Percentiles rank a stretch among this genome's conserved stretches.
Conservation (phyloP, 306 rosid species). For the Comarum palustre region DNA sequence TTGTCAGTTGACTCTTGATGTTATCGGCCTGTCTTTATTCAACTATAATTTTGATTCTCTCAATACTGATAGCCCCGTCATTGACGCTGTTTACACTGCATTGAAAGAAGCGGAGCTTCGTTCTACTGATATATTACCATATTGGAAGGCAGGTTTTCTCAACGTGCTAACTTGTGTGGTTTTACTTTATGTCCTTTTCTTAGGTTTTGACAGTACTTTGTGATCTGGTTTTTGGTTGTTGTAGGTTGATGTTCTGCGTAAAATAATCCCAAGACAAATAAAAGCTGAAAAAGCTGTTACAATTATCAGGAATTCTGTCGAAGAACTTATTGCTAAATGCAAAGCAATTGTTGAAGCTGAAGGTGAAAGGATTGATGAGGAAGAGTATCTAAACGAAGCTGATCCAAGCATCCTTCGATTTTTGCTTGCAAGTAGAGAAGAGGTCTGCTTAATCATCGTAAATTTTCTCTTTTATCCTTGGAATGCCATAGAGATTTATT, state of each 20-base stretch:
- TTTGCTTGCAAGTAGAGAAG: conserved; percentile 91
- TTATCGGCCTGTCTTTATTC: conserved; percentile 86
- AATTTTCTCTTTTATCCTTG: conserved; percentile 14
- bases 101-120: conserved; percentile 96
- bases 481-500: not conserved
- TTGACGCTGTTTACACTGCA: conserved; percentile 90
- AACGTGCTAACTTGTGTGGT: not conserved
- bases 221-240: conserved; percentile 20
- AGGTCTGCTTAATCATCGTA: conserved; percentile 41
- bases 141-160: conserved; percentile 72
- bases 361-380: conserved; percentile 77
- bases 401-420: conserved; percentile 93
- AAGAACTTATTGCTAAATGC: conserved; percentile 82
- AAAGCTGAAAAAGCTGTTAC: conserved; percentile 80
- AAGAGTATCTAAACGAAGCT: conserved; percentile 73
- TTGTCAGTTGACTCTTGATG: conserved; percentile 90
- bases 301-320: conserved; percentile 68
- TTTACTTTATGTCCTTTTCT: not conserved
- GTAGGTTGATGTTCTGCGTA: conserved; percentile 65
- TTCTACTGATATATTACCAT: conserved; percentile 85
- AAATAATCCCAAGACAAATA: conserved; percentile 86
- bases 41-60: conserved; percentile 87
- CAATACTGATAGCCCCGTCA: conserved; percentile 72
- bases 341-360: conserved; percentile 87
- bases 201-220: not conserved